Base-by-base conservation (phyloP, 805 yeast species). In the Candida endomychidarum region DNA sequence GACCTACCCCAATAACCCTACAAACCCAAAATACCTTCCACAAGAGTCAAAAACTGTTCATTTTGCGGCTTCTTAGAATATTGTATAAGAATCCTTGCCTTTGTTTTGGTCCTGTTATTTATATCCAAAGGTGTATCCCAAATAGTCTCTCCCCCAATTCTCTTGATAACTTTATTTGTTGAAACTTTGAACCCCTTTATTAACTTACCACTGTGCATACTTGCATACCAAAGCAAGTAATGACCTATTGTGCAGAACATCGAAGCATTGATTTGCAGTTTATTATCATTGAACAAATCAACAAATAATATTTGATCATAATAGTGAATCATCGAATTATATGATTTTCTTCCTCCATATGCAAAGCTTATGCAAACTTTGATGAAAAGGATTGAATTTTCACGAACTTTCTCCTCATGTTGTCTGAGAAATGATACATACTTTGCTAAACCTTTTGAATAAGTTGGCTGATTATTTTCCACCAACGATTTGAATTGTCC, bases 281-380 rank as follows among this genome's bases (percentile, higher is more conserved):
- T 7, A 18, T 5, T 8, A 5, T 17, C 2, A 14, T 22, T 22
- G 22, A 22, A 33, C 14, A 8, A 4, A 8, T 23, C n/a, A 8
- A 8, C 12, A 23, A 23, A 23, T n/a, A 7, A 4, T 23, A 8
- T 8, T 11, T n/a, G 7, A 10, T n/a, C n/a, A n/a, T n/a, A n/a
- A n/a, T n/a, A n/a, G n/a, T n/a, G n/a, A n/a, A n/a, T n/a, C n/a
- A n/a, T n/a, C n/a, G n/a, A n/a, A n/a, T n/a, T n/a, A n/a, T n/a
- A n/a, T n/a, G n/a, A n/a, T n/a, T n/a, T 23, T 24, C 37, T 23
- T 9, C 37, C 37, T 10, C 37, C 37, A 34, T 24, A 21, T 16
- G 37, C 29, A 34, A 29, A 34, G 4, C 28, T 25, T 14, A 25
- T 5, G 11, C 28, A 25, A 5, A 25, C 28, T 25, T 17, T 25